Percentiles rank a stretch among this genome's conserved stretches.
phyloP scores from a whole-genome alignment of 495 filamentous ascomycete genomes.

The Penicillium dipodomyicola region DNA sequence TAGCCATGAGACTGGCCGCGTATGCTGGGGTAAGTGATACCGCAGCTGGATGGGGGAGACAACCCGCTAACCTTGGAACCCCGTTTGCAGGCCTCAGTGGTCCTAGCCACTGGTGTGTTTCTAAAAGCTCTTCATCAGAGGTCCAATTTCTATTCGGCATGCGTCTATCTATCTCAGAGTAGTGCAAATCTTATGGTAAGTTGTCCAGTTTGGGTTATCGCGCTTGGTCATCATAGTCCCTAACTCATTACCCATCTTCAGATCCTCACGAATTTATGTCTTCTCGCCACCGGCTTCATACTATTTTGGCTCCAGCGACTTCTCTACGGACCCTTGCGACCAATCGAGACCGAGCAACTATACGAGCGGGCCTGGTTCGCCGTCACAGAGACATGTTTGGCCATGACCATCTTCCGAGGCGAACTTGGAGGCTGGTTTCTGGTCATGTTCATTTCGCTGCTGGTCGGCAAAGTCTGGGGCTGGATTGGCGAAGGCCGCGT shows the following conservation, averaged over 20 bases:
- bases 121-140: constrained; percentile 90
- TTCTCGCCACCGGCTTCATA: constrained; percentile 70
- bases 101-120: constrained; percentile 77
- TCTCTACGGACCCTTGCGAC: constrained; percentile 86
- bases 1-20: constrained; percentile 52
- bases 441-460: constrained; percentile 90
- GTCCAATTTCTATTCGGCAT: constrained; percentile 95
- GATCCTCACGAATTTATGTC: constrained; percentile 86
- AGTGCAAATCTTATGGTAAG: constrained; percentile 89
- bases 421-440: constrained; percentile 91
- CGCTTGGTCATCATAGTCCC: neutral
- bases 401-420: constrained; percentile 98
- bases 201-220: constrained; percentile 8
- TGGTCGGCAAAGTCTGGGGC: constrained; percentile 93
- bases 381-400: constrained; percentile 91
- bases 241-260: constrained; percentile 29
- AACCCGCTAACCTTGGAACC: constrained; percentile 20
- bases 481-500: constrained; percentile 97
- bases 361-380: constrained; percentile 98
- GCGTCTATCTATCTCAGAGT: constrained; percentile 93
- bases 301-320: constrained; percentile 86
- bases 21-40: constrained; percentile 49
- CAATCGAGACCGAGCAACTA: constrained; percentile 92
- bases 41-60: neutral
- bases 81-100: constrained; percentile 60